Conservation (phyloP, 2,329 filamentous ascomycete species). For the Colletotrichum falcatum region DNA sequence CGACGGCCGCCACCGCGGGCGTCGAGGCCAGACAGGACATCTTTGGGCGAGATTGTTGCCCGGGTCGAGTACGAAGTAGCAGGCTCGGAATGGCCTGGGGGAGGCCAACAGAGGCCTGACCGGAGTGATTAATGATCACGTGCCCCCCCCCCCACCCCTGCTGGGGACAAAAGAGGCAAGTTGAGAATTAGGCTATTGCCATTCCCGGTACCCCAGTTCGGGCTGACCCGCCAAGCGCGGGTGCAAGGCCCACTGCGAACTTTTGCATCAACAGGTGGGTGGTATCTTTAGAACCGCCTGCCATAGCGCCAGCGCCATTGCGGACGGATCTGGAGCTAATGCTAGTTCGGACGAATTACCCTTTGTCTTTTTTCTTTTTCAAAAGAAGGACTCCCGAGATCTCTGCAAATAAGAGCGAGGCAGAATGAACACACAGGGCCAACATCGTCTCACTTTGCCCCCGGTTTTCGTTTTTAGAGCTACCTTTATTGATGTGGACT, state of each 20-base stretch:
- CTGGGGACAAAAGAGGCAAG: not conserved
- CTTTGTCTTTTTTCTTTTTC: too few species aligned
- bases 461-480: not conserved
- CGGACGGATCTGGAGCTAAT: too few species aligned
- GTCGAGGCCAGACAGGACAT: not conserved
- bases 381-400: not conserved
- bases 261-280: not conserved
- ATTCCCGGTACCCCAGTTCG: not conserved
- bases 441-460: not conserved
- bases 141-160: not conserved
- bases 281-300: not conserved
- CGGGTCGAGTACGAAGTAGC: too few species aligned
- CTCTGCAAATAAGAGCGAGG: not conserved
- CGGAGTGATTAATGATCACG: not conserved
- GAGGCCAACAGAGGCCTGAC: not conserved
- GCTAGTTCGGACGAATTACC: not conserved
- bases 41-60: not conserved
- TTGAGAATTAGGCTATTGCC: not conserved
- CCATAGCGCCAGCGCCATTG: too few species aligned
- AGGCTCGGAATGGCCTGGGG: not conserved
- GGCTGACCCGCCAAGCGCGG: too few species aligned
- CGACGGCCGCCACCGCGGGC: too few species aligned
- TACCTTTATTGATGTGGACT: not conserved
- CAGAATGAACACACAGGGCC: not conserved
- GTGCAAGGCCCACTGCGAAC: too few species aligned